Conservation (phyloP, 352 stramenopile species). For the Aphanomyces stellatus region DNA sequence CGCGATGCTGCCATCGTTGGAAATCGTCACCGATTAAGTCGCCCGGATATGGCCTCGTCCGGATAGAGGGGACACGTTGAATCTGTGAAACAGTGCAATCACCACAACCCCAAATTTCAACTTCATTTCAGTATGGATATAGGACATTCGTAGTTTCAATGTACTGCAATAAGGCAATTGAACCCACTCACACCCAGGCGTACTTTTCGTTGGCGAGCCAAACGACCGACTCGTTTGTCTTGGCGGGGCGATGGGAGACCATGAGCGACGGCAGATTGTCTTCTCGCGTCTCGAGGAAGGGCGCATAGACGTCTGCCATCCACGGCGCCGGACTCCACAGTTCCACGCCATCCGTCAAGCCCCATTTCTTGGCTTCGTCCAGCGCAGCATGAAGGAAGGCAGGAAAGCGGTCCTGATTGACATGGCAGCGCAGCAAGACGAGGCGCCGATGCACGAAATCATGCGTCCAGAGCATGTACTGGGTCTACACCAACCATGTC, state of each 20-base stretch:
- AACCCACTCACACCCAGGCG: conserved; percentile 1
- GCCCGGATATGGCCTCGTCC: no score
- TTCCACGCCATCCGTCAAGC: neutral
- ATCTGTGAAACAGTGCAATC: no score
- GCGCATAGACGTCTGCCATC: neutral
- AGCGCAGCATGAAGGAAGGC: neutral
- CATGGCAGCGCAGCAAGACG: neutral
- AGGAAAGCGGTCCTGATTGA: neutral
- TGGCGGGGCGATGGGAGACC: neutral
- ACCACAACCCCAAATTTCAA: no score
- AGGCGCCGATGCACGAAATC: neutral
- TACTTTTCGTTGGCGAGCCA: conserved; percentile 19
- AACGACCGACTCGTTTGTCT: neutral
- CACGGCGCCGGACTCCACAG: neutral
- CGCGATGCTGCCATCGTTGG: no score
- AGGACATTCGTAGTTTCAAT: no score
- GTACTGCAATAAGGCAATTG: no score
- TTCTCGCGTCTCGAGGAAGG: neutral
- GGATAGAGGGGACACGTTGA: no score
- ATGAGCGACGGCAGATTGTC: conserved; percentile 5
- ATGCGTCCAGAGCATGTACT: conserved; percentile 3
- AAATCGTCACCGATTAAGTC: no score
- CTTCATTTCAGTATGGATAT: no score
- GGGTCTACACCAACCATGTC: neutral
- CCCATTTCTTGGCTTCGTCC: neutral